phyloP scores from a whole-genome alignment of 352 stramenopile species.

The Globisporangium uncinulatum region DNA sequence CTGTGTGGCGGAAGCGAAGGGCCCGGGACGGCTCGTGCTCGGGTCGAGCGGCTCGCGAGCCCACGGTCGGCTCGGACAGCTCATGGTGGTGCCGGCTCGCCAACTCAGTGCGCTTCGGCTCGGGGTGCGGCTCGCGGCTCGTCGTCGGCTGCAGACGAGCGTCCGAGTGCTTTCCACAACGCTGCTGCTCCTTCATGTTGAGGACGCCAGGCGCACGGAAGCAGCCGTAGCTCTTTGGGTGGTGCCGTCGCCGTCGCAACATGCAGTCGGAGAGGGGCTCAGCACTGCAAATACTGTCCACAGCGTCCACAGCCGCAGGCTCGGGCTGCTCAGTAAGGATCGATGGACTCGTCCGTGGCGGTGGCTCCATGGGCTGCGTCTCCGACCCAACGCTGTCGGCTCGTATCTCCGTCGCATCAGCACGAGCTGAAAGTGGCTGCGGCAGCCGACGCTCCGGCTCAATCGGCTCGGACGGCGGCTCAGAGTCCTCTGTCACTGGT shows the following conservation, averaged over 20 bases:
- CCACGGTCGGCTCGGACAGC: too few species aligned
- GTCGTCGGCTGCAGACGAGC: not conserved
- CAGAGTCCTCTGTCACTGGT: not conserved
- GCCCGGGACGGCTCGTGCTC: not conserved
- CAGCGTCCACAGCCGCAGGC: too few species aligned
- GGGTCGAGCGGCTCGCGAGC: too few species aligned
- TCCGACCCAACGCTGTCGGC: not conserved
- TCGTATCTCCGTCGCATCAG: not conserved
- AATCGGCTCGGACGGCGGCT: not conserved
- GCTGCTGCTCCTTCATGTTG: not conserved
- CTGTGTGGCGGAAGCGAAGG: not conserved
- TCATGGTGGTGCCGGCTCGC: too few species aligned
- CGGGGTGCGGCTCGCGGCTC: not conserved
- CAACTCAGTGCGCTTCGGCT: too few species aligned
- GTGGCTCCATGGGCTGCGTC: not conserved
- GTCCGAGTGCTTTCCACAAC: not conserved
- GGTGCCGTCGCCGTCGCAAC: not conserved
- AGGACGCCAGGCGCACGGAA: constrained; percentile 10
- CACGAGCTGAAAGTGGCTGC: not conserved
- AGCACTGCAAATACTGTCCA: too few species aligned
- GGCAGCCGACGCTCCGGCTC: not conserved
- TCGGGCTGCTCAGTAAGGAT: too few species aligned
- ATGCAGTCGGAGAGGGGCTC: too few species aligned
- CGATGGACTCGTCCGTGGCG: too few species aligned
- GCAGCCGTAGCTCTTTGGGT: not conserved